Evolutionary conservation across 805 yeast species (phyloP), one percentile per base, ranked within the genome.

Genomic region (Myxozyma vanderwaltii): DNA sequence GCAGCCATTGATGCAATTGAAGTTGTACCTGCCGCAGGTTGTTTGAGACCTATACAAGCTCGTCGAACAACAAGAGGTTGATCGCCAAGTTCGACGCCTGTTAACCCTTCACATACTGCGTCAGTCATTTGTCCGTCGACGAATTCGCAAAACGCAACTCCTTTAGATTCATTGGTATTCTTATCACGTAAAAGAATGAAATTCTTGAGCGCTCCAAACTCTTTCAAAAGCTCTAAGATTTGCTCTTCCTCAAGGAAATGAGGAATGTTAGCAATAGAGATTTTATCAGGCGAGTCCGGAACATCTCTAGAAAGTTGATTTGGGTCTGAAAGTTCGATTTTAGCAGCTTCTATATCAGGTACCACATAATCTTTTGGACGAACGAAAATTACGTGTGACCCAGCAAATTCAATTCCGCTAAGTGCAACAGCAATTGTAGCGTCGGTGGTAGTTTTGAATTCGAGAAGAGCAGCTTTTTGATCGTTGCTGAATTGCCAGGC

Each of bases 111-210:
- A 13, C 76, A 48, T 1, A 75, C 72, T 10, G 69, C 70, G 6
- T 70, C 69, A 2, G 68, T 63, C 23, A 67, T 39, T 15, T 55
- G 61, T 6, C 65, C 51, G 31, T 70, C 69, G 12, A 66, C 67
- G 59, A 72, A 79, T 57, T 82, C 83, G 33, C 80, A 80, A 72
- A 85, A 85, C 1, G 82, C 86, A 24, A 83, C 69, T 0, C 90
- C 90, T 59, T 77, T 73, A 0, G 84, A 77, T n/a, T 76, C 78
- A 48, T 77, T 79, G 2, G 83, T 74, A 4, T 79, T 76, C 43
- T 76, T 75, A 38, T 70, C 68, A 13, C 77, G 70, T 15, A 84
- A 64, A 19, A 82, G 65, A 40, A 77, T 76, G 40, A 83, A 73
- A 0, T 75, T 71, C 23, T 70, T 69, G 0, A 85, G 63, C 17